These are phyloP conservation scores for Pseudonitzschia pungens DNA, from an alignment of 108 stramenopile species.

Conservation along the genomic window DNA sequence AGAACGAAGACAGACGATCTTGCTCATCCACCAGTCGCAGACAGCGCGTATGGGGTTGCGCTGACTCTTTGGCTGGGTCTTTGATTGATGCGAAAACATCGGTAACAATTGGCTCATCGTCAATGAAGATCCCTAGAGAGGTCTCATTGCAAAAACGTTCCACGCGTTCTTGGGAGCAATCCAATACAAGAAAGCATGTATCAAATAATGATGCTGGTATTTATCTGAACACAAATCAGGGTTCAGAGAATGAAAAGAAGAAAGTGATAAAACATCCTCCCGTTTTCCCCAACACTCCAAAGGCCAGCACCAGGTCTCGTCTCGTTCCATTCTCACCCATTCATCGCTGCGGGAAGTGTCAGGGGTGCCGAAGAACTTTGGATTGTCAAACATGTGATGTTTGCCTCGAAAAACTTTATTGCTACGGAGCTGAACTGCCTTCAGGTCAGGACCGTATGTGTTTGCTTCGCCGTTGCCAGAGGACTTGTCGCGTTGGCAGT, in stretches of 20 bases:
- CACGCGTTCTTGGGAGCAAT: not conserved
- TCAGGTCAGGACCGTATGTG: not conserved
- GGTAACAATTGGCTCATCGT: no score
- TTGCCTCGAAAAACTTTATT: constrained; percentile 22
- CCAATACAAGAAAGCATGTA: not conserved
- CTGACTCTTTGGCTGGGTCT: constrained; percentile 23
- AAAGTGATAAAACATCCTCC: not conserved
- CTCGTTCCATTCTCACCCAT: constrained; percentile 8
- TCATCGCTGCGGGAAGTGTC: constrained; percentile 36
- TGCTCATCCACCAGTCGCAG: not conserved
- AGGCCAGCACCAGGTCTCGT: not conserved
- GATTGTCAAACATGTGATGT: constrained; percentile 32
- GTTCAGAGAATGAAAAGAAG: not conserved
- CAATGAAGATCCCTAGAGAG: no score
- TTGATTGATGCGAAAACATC: not conserved
- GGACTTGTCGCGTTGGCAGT: constrained; percentile 3
- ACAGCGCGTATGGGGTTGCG: constrained; percentile 1
- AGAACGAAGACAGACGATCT: constrained; percentile 3
- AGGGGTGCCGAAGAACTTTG: constrained; percentile 25
- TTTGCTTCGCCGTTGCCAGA: constrained; percentile 10
- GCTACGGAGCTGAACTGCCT: not conserved
- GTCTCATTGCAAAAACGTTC: constrained; percentile 5
- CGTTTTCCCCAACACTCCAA: not conserved
- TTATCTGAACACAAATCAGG: not conserved
- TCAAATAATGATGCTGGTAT: not conserved